phyloP scores from a whole-genome alignment of 2,329 filamentous ascomycete species.

The Epichloe gansuensis region DNA sequence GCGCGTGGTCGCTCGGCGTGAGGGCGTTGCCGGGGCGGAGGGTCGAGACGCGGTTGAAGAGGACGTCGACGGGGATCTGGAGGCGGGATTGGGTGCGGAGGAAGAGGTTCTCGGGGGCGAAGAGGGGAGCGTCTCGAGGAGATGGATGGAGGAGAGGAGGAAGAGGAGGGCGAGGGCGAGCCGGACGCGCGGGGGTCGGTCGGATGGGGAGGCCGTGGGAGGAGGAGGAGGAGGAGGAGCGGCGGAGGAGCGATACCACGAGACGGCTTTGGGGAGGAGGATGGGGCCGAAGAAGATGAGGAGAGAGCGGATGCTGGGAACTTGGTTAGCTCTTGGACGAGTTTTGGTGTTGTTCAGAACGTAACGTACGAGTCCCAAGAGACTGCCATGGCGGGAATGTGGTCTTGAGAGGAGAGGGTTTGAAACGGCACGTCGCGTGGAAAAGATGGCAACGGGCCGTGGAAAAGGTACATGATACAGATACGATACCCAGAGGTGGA shows the following conservation, averaged over 20 bases:
- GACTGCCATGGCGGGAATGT: conserved; percentile 7
- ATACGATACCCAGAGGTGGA: too few relatives aligned
- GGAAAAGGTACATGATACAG: too few relatives aligned
- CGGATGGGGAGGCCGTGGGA: conserved; percentile 39
- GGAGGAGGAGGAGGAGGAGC: conserved; percentile 32
- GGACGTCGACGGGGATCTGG: conserved; percentile 70
- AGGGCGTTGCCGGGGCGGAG: conserved; percentile 38
- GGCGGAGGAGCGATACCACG: conserved; percentile 49
- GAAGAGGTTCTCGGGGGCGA: conserved; percentile 76
- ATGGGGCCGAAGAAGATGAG: conserved; percentile 57
- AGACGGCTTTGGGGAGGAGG: conserved; percentile 53
- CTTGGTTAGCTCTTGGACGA: neutral
- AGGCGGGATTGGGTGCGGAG: conserved; percentile 64
- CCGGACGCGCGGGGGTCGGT: conserved; percentile 41
- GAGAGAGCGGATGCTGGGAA: conserved; percentile 36
- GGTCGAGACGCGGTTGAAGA: conserved; percentile 62
- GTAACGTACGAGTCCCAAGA: conserved; percentile 9
- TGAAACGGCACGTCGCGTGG: neutral
- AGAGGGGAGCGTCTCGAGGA: conserved; percentile 53
- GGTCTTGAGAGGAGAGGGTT: neutral
- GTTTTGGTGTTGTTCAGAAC: neutral
- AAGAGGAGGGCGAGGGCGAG: conserved; percentile 50
- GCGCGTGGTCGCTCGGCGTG: conserved; percentile 46
- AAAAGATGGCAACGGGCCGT: neutral
- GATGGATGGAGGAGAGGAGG: conserved; percentile 29